A percentile compares a stretch with the other conserved stretches of the same genome.
Conservation (phyloP, 768 basidiomycete species). For the Trametes cinnabarina region DNA sequence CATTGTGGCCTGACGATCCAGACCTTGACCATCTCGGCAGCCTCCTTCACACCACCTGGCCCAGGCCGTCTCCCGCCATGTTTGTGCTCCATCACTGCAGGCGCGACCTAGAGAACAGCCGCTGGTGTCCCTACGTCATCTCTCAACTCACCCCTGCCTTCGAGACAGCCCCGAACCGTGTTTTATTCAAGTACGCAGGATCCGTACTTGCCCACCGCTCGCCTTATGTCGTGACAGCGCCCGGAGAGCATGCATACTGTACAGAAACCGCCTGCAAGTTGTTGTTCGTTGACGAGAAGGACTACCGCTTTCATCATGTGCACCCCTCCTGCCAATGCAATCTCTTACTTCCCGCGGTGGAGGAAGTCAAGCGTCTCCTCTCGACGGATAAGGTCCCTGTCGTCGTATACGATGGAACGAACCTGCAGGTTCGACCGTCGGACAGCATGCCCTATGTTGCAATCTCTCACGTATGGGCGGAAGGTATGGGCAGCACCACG, state of each 20-base stretch:
- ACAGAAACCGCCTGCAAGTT: not conserved
- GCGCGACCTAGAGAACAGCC: not conserved
- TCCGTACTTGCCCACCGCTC: not conserved
- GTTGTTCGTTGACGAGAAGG: not conserved
- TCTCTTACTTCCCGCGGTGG: not conserved
- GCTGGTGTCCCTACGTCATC: not conserved
- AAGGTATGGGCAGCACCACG: conserved; percentile 14
- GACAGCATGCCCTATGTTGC: not conserved
- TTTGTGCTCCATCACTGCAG: not conserved
- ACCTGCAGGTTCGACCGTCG: not conserved
- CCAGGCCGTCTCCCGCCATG: not conserved
- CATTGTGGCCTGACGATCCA: not conserved
- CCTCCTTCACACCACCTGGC: not conserved
- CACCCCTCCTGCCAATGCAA: not conserved
- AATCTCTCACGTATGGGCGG: conserved; percentile 4
- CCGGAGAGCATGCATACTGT: not conserved
- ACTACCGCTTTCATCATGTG: not conserved
- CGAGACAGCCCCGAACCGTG: not conserved
- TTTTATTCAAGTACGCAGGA: not conserved
- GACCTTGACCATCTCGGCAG: not conserved
- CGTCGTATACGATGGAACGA: not conserved
- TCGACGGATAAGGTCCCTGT: not conserved
- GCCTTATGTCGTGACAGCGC: not conserved
- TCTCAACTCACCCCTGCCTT: not conserved
- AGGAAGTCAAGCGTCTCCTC: not conserved